Base-by-base conservation (phyloP, 2,329 filamentous ascomycete species). In the Penicillium sp. region DNA sequence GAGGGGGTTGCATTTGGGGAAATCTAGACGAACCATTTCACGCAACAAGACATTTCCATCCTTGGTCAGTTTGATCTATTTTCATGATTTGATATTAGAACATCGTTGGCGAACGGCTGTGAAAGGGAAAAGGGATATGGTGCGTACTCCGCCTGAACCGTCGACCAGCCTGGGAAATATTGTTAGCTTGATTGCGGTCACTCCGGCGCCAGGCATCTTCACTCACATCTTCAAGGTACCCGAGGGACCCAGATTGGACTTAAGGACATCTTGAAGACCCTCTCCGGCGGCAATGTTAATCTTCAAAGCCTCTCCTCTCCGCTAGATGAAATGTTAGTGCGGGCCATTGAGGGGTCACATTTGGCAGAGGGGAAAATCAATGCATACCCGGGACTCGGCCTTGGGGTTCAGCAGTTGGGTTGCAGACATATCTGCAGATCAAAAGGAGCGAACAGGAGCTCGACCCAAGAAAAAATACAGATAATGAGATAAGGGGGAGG, bases 391-490 rank as follows among this genome's bases (percentile, higher is more conserved):
- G 69, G 92, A 97, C 82, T 99, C 94, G 71, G 94, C 94, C 83
- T 99, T 99, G 59, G 94, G 94, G 79, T 99, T 99, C 64, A 99
- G 88, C 71, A 99, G 87, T 81, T 97, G 93, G 72, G 94, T 92
- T 67, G 94, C 94, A 79, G 92, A 97, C 94, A 97, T 97, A 50
- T 67, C 67, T 67, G 67, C 64, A 62, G 18, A 54, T 46, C 51
- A 49, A 53, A 64, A 67, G 54, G 52, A 67, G 60, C 48, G 57
- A 61, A 51, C 58, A 59, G 51, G 56, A 65, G 55, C 60, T 64
- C 56, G 59, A 62, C 54, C 58, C 55, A 64, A 63, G 13, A 24
- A 55, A 56, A 46, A 58, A 61, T 59, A 57, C 51, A 60, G 55
- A 52, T 60, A 47, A 52, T 59, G 53, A 61, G 52, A 55, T 63